Base-by-base conservation (phyloP, 2,329 filamentous ascomycete genomes). In the Aspergillus pseudoviridinutans region DNA sequence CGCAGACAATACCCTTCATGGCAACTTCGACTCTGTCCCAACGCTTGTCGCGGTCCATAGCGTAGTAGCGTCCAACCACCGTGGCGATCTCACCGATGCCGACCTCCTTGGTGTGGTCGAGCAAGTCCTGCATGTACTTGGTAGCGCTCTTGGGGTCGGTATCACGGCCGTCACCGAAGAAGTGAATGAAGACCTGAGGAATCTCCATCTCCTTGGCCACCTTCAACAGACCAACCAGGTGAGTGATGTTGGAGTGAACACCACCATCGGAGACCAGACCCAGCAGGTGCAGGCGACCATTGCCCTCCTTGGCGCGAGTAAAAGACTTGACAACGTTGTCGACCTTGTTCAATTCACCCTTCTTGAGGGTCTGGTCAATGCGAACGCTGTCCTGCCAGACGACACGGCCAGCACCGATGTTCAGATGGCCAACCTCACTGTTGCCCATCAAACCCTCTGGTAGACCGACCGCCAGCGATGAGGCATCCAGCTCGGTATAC, bases 11-110 rank as follows among this genome's bases (percentile, higher is more conserved):
- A 59, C 91, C 94, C 79, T 94, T 93, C 74, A 99, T 81, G 66
- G 89, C 94, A 66, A 96, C 70, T 81, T 97, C 91, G 65, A 96
- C 83, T 73, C 94, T 86, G 73, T 99, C 94, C 94, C 94, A 99
- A 75, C 94, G 87, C 91, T 97, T 97, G 77, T 99, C 94, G 67
- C 94, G 92, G 82, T 99, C 94, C 94, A 99, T 99, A 78, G 92
- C 91, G 77, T 90, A 99, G 87, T 97, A 99, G 67, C 93, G 87
- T 59, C 94, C 94, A 59, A 97, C 93, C 50, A 97, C 85, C 41
- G 94, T 97, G 32, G 91, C 93, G 64, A 99, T 85, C 77, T 97
- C 84, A 65, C 93, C 94, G 62, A 88, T 78, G 49, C 91, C 92
- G 64, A 96, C 84, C 76, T 97, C 91, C 78, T 94, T 87, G 64